Conservation (phyloP, 1,284 basidiomycete genomes). For the Jaminaea rosea region DNA sequence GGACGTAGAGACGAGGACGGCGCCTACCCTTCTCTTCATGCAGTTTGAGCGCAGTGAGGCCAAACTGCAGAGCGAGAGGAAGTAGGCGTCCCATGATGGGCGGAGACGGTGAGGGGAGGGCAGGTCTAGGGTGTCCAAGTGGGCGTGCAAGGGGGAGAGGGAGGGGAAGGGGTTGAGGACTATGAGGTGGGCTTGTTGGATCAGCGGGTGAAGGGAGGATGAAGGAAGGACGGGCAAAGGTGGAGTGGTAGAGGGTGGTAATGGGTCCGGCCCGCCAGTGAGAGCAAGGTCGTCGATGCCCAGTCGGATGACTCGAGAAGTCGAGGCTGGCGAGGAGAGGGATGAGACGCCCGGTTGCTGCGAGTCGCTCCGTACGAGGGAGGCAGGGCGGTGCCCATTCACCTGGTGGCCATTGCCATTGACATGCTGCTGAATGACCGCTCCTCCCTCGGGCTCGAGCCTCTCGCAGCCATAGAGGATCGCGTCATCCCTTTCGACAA, state of each 20-base stretch:
- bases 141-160: constrained; percentile 54
- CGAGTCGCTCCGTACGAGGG: too few species aligned
- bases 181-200: constrained; percentile 53
- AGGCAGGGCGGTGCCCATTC: too few species aligned
- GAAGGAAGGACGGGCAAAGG: constrained; percentile 13
- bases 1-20: constrained; percentile 71
- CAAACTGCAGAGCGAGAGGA: constrained; percentile 42
- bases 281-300: neutral
- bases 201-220: constrained; percentile 13
- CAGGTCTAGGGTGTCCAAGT: constrained; percentile 66
- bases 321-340: too few species aligned
- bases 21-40: constrained; percentile 94
- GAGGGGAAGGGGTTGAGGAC: constrained; percentile 64
- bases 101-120: constrained; percentile 69
- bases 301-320: too few species aligned
- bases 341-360: too few species aligned
- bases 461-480: constrained; percentile 20
- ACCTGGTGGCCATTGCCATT: too few species aligned
- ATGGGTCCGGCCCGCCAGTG: neutral
- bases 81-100: constrained; percentile 45
- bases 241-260: neutral
- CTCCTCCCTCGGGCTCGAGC: too few species aligned
- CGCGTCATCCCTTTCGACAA: constrained; percentile 33
- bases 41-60: constrained; percentile 46
- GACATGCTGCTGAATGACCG: too few species aligned